A percentile compares a stretch with the other conserved stretches of the same genome.
phyloP scores from a whole-genome alignment of 306 rosid species.

The Castanea mollissima region DNA sequence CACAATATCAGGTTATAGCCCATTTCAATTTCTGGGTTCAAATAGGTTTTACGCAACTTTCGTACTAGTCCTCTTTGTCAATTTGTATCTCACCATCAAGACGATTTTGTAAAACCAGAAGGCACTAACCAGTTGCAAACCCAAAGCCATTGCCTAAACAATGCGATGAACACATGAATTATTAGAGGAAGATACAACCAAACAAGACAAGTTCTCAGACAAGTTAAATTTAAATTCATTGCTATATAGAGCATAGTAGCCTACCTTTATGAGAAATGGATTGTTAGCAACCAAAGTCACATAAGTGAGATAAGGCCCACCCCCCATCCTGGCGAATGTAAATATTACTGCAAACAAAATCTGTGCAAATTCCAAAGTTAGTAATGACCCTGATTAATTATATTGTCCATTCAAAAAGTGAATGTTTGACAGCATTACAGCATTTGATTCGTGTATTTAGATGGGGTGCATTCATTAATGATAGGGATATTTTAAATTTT shows the following conservation, averaged over 20 bases:
- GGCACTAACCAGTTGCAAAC: slow-evolving; percentile 81
- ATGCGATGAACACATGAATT: neutral
- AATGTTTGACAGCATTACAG: too few relatives aligned
- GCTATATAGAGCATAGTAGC: neutral
- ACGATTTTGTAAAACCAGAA: slow-evolving; percentile 92
- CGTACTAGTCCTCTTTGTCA: slow-evolving; percentile 39
- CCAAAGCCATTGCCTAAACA: slow-evolving; percentile 65
- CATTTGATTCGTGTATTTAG: too few relatives aligned
- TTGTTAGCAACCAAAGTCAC: slow-evolving; percentile 52
- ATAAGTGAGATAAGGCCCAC: slow-evolving; percentile 67
- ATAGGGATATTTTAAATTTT: too few relatives aligned
- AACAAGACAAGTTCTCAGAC: neutral
- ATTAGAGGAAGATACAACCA: neutral
- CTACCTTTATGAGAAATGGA: slow-evolving; percentile 79
- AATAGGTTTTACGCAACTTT: slow-evolving; percentile 3
- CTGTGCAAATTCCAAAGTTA: slow-evolving; percentile 25
- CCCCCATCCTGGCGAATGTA: slow-evolving; percentile 69
- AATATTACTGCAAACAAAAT: slow-evolving; percentile 71
- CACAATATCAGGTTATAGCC: too few relatives aligned
- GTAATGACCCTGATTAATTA: too few relatives aligned
- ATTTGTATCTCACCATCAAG: slow-evolving; percentile 65
- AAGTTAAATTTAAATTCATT: neutral
- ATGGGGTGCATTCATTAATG: too few relatives aligned
- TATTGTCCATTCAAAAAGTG: too few relatives aligned
- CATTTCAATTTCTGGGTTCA: neutral